Evolutionary conservation across 495 filamentous ascomycete species (phyloP), one percentile per base, ranked within the genome.

Genomic region (Penicillium coprophilum): DNA sequence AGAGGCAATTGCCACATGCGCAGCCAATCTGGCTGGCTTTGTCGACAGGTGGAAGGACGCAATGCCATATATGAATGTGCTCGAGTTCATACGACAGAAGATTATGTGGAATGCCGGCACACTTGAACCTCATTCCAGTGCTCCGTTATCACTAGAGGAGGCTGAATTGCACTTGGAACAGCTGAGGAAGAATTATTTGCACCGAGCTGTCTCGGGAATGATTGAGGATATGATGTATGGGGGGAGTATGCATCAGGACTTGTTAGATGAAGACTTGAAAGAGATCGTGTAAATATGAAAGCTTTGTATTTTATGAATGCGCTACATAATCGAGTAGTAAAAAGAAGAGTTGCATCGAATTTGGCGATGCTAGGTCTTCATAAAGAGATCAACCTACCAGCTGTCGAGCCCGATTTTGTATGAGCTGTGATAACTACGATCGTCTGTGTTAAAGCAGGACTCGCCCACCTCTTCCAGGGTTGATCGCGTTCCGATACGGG

Each of bases 181-280:
- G 23, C 52, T 72, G 21, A 70, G 64, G 41, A 62, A 63, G 32
- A 68, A 53, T 9, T 67, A 72, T 31, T 41, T 72, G 7, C 67
- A 72, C 24, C 59, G 63, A 10, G 67, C 63, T n/a, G 60, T 70
- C 4, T 38, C 67, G n/a, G 63, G 56, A 0, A 72, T 70, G 69
- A 69, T 72, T 46, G 63, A 72, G 38, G 69, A 72, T 58, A 69
- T 72, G 52, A 58, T 67, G 44, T 61, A 61, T 40, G 51, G 56
- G n/a, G 57, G 52, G 7, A 36, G 45, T 39, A 32, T 58, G 34
- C 59, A 20, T 6, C 28, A 54, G 21, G 20, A 28, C 13, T 24
- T 20, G 10, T 24, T 36, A 19, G 31, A 30, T 2, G 31, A 38
- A 4, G 27, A 45, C 12, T 34, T 24, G 1, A 45, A 24, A 19